A percentile compares a stretch with the other conserved stretches of the same genome.
Evolutionary conservation across 1,284 basidiomycete genomes (phyloP).

Genomic region (Cystobasidium slooffiae): DNA sequence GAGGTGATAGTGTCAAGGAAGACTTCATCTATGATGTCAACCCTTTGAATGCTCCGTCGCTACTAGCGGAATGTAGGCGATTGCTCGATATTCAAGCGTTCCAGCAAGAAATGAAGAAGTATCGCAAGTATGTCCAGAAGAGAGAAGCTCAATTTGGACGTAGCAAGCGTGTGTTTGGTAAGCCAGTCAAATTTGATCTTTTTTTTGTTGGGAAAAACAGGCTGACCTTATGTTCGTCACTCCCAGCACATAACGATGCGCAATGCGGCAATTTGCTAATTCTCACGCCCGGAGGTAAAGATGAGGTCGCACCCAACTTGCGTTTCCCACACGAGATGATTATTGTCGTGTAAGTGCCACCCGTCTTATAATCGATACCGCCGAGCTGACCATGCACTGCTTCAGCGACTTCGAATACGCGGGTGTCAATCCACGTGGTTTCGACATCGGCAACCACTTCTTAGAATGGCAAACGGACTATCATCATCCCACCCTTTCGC

Average conservation of each 20-base stretch:
- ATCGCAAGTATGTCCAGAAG: conserved; percentile 70
- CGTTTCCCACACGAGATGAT: conserved; percentile 63
- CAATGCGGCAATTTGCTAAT: conserved; percentile 91
- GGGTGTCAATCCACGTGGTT: conserved; percentile 81
- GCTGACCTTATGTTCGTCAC: background rate
- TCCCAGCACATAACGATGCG: conserved; percentile 84
- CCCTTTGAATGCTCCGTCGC: conserved; percentile 43
- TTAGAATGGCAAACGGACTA: conserved; percentile 94
- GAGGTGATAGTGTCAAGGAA: background rate
- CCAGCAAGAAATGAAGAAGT: conserved; percentile 67
- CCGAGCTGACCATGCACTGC: background rate
- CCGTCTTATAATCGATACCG: background rate
- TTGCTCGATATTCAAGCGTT: conserved; percentile 64
- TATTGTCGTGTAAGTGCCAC: conserved; percentile 68
- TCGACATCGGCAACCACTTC: conserved; percentile 92
- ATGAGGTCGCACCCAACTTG: conserved; percentile 46
- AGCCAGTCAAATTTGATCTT: background rate
- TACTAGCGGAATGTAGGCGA: conserved; percentile 30
- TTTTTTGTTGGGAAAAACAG: conserved; percentile 16
- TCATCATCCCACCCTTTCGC: conserved; percentile 66
- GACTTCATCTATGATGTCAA: conserved; percentile 12
- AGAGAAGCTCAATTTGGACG: conserved; percentile 65
- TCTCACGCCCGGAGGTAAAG: conserved; percentile 59
- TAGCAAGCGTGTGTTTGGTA: conserved; percentile 64
- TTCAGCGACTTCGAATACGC: conserved; percentile 85